Evolutionary conservation across 306 rosid species (phyloP).

Genomic region (Castanospermum australe): DNA sequence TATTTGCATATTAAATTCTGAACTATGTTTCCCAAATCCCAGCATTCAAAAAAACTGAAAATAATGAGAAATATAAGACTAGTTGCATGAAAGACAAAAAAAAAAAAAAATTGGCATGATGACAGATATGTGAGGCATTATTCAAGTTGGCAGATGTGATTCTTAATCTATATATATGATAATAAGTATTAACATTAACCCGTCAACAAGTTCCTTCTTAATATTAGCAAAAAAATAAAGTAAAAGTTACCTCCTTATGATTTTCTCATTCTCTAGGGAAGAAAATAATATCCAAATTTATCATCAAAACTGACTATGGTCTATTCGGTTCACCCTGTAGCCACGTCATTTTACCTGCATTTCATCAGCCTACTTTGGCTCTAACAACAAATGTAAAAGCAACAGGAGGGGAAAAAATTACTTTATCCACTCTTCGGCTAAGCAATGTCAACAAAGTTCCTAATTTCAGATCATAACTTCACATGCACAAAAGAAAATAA

Average conservation of each 20-base stretch:
- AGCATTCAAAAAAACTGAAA: conserved; percentile 2
- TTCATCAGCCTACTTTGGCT: neutral
- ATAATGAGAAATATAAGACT: neutral
- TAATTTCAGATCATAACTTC: neutral
- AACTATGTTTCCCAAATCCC: neutral
- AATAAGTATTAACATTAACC: neutral
- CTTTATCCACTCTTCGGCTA: neutral
- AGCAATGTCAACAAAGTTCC: neutral
- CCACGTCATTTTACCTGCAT: neutral
- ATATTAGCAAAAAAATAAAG: neutral
- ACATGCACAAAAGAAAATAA: neutral
- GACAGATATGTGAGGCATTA: neutral
- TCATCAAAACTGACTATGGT: neutral
- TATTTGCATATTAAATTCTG: conserved; percentile 2
- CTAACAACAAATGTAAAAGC: neutral
- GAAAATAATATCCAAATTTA: conserved; percentile 1
- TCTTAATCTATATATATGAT: neutral
- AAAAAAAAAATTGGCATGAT: neutral
- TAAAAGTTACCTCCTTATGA: neutral
- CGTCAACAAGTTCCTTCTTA: neutral
- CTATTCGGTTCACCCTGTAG: neutral
- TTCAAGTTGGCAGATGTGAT: neutral
- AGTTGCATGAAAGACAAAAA: neutral
- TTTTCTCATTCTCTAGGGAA: neutral
- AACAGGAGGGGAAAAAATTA: neutral